phyloP scores from a whole-genome alignment of 345 rosid genomes.

The Acer campestre region DNA sequence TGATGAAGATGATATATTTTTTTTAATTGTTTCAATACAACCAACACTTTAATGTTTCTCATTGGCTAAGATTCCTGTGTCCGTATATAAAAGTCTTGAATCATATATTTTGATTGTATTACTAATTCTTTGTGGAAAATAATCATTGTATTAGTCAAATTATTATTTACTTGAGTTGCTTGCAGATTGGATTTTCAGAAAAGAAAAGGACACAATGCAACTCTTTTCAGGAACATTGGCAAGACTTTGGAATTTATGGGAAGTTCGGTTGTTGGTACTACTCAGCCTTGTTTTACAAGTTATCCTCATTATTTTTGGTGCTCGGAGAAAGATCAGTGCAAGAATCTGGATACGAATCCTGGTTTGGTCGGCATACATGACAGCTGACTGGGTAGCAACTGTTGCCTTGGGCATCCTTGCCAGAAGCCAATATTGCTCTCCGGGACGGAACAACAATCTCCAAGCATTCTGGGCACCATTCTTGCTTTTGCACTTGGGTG shows the following conservation, averaged over 20 bases:
- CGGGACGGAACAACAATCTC: background rate
- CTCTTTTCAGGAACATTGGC: background rate
- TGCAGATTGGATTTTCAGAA: too few species aligned
- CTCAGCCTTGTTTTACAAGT: constrained; percentile 31
- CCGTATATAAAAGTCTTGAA: too few species aligned
- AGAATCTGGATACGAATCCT: background rate
- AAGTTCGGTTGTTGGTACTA: constrained; percentile 1
- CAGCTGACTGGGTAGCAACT: constrained; percentile 24
- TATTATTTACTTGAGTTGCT: background rate
- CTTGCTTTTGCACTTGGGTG: constrained; percentile 46
- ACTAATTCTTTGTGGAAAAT: too few species aligned
- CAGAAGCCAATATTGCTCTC: background rate
- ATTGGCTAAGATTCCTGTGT: too few species aligned
- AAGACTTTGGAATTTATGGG: constrained; percentile 27
- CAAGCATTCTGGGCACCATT: constrained; percentile 43
- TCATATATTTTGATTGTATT: too few species aligned
- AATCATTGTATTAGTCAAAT: too few species aligned
- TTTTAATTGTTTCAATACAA: too few species aligned
- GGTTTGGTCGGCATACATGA: constrained; percentile 26
- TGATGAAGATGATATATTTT: too few species aligned
- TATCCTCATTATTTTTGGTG: constrained; percentile 21
- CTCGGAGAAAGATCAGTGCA: constrained; percentile 7
- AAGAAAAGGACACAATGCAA: background rate
- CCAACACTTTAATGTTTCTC: too few species aligned
- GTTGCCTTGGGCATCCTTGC: constrained; percentile 21